Evolutionary conservation across 148 eudicot species (phyloP), one percentile per base, ranked within the genome.

Genomic region (Agrostemma githago): DNA sequence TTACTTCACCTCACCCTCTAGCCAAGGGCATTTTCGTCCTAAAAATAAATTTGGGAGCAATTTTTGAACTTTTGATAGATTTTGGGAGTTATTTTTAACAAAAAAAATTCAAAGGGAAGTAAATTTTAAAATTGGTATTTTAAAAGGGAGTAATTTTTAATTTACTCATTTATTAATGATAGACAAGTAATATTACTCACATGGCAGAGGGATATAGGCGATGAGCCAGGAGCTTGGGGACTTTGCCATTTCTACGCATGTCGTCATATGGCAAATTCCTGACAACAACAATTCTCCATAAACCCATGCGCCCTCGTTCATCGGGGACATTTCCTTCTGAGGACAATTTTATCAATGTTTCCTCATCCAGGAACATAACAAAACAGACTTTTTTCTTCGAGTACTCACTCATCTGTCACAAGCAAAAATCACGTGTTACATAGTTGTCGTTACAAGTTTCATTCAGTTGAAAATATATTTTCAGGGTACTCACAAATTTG

Each of bases 241-340:
- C 96, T 85, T 95, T 95, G 78, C 99, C 99, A 78, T 94, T 90
- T 85, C 89, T 92, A 74, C 96, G 86, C 97, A 90, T 84, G 85
- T 95, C 97, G 39, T 82, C 81, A 66, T 89, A 95, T 20, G 99
- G 99, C 77, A 92, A 82, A 78, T 92, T 88, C 79, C 60, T 92
- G 46, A 89, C 96, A 21, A 85, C 81, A 71, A 92, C 88, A 72
- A 90, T 82, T 82, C 86, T 92, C 97, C 97, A 95, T 74, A 95
- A 82, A 70, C 97, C 99, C 83, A 95, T 80, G 63, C 71, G 74
- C 69, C 96, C 99, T 39, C 71, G 79, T n/a, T 85, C 89, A 82
- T 95, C 89, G 66, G 89, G 94, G 79, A 81, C 76, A 75, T 89
- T 85, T 65, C 97, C 97, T 77, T 95, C 99, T 0, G 77, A 72